phyloP scores from a whole-genome alignment of 805 yeast genomes.

The Zygosaccharomyces bailii region DNA sequence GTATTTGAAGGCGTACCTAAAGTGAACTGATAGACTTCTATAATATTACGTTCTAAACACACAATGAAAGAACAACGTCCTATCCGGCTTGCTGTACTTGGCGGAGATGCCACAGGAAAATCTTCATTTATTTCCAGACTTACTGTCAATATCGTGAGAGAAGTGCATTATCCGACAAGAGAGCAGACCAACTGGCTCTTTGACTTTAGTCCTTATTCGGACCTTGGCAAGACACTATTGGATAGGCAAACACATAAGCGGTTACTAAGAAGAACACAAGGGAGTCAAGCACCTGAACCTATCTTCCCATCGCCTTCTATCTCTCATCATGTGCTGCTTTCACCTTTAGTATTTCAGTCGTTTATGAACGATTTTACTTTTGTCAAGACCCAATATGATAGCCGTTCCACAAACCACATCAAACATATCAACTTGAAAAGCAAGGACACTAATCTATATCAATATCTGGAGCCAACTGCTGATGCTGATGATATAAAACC shows the following conservation, averaged over 20 bases:
- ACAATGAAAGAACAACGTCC: slow-evolving; percentile 37
- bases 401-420: slow-evolving; percentile 18
- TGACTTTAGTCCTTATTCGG: slow-evolving; percentile 46
- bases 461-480: slow-evolving; percentile 10
- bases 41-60: neutral
- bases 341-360: slow-evolving; percentile 40
- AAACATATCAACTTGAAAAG: slow-evolving; percentile 14
- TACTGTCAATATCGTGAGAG: slow-evolving; percentile 49
- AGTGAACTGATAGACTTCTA: too few species aligned
- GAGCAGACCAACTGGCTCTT: slow-evolving; percentile 57
- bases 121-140: slow-evolving; percentile 53
- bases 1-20: neutral
- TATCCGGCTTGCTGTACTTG: slow-evolving; percentile 56
- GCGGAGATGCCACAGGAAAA: slow-evolving; percentile 59
- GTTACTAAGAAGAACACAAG: slow-evolving; percentile 37
- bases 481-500: slow-evolving; percentile 4
- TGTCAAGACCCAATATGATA: slow-evolving; percentile 17
- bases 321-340: slow-evolving; percentile 32
- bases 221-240: slow-evolving; percentile 41
- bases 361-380: slow-evolving; percentile 27
- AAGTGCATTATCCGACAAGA: slow-evolving; percentile 72
- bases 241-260: slow-evolving; percentile 46
- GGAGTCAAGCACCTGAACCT: slow-evolving; percentile 28
- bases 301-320: slow-evolving; percentile 33
- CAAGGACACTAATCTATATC: slow-evolving; percentile 14